phyloP scores from a whole-genome alignment of 2,329 filamentous ascomycete species.

The Chaetomiaceae sp. region DNA sequence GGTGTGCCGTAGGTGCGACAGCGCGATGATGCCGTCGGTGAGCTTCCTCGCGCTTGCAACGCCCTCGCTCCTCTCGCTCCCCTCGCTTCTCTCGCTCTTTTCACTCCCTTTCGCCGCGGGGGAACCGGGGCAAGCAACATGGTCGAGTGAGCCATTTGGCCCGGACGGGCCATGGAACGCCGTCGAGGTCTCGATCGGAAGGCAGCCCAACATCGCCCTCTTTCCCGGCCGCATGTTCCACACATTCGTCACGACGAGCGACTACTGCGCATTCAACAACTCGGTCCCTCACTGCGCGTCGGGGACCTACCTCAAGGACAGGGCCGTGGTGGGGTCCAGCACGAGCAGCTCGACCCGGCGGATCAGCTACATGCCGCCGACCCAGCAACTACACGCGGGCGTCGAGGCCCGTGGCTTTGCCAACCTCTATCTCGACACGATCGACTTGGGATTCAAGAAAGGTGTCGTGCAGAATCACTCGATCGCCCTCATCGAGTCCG shows the following conservation, averaged over 20 bases:
- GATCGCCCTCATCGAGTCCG: background rate
- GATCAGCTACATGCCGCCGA: background rate
- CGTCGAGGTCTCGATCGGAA: constrained; percentile 9
- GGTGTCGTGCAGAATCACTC: background rate
- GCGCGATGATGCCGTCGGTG: background rate
- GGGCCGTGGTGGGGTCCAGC: background rate
- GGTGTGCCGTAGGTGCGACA: too few species aligned
- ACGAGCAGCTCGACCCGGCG: background rate
- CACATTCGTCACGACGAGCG: constrained; percentile 3
- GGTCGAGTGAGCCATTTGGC: background rate
- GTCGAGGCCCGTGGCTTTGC: background rate
- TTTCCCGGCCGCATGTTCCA: constrained; percentile 3
- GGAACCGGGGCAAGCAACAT: background rate
- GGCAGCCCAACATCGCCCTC: background rate
- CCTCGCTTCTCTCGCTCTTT: background rate
- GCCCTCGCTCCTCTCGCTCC: background rate
- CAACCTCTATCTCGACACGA: background rate
- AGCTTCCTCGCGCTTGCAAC: background rate
- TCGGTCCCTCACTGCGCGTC: constrained; percentile 4
- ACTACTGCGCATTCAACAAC: constrained; percentile 6
- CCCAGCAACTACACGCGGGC: background rate
- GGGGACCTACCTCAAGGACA: background rate
- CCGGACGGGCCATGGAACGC: constrained; percentile 11
- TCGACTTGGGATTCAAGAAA: background rate
- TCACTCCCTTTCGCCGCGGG: background rate